These are phyloP conservation scores for Zanthoxylum bungeanum DNA, from an alignment of 345 rosid genomes.

Conservation along the genomic window DNA sequence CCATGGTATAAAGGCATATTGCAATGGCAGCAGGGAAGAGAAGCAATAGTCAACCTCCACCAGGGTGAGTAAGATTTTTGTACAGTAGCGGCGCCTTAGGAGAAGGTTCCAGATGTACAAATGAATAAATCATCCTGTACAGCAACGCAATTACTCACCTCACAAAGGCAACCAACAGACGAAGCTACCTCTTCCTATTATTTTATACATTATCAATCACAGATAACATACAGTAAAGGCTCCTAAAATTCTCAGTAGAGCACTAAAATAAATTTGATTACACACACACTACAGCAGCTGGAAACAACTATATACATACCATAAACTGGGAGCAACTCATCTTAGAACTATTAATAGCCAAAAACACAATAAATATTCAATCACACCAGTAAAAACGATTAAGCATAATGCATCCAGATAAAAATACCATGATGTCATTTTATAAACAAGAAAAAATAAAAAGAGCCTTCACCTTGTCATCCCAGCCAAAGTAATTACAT, in stretches of 20 bases:
- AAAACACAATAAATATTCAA: not conserved
- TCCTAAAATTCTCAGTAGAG: slow-evolving; percentile 4
- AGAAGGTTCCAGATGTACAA: slow-evolving; percentile 49
- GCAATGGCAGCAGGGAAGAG: slow-evolving; percentile 24
- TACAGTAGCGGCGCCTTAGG: slow-evolving; percentile 48
- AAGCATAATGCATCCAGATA: too few relatives aligned
- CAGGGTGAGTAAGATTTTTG: slow-evolving; percentile 46
- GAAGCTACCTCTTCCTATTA: slow-evolving; percentile 35
- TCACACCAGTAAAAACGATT: too few relatives aligned
- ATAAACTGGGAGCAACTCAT: not conserved
- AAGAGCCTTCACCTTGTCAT: not conserved
- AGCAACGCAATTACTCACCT: slow-evolving; percentile 64
- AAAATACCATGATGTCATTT: not conserved
- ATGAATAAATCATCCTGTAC: slow-evolving; percentile 48
- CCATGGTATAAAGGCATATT: slow-evolving; percentile 13
- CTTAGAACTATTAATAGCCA: not conserved
- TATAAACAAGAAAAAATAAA: not conserved
- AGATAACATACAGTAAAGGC: not conserved
- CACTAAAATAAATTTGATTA: not conserved
- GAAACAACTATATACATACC: not conserved
- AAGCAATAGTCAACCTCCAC: slow-evolving; percentile 52
- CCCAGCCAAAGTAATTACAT: not conserved
- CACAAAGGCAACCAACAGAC: slow-evolving; percentile 48
- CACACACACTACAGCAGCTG: not conserved
- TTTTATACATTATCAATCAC: slow-evolving; percentile 16